Conservation (phyloP, 2,329 filamentous ascomycete species). For the Pyricularia sp. region DNA sequence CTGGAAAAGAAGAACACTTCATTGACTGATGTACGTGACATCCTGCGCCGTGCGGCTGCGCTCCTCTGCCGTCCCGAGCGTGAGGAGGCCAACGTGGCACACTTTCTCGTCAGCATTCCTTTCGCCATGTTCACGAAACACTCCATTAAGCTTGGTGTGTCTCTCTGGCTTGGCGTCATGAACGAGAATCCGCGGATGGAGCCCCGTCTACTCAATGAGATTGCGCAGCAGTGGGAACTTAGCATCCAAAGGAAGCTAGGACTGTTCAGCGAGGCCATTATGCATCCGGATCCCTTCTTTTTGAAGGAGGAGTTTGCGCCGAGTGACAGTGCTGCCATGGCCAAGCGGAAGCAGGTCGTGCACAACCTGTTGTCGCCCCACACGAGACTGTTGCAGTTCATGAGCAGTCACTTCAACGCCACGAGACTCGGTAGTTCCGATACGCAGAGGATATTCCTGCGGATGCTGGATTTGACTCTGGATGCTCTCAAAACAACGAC, state of each 20-base stretch:
- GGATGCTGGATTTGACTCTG: conserved; percentile 71
- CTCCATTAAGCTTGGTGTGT: conserved; percentile 90
- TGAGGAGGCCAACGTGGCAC: conserved; percentile 70
- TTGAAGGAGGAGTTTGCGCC: conserved; percentile 87
- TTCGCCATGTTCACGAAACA: conserved; percentile 91
- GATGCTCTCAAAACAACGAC: conserved; percentile 61
- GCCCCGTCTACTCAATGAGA: conserved; percentile 74
- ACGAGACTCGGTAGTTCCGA: conserved; percentile 78
- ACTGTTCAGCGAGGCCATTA: conserved; percentile 66
- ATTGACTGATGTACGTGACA: conserved; percentile 67
- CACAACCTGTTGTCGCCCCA: conserved; percentile 84
- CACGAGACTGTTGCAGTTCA: conserved; percentile 74
- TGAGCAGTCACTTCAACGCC: conserved; percentile 91
- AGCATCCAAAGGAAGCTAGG: conserved; percentile 71
- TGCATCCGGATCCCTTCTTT: conserved; percentile 77
- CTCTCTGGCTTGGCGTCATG: conserved; percentile 92
- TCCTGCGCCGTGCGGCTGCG: conserved; percentile 75
- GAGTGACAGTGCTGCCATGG: conserved; percentile 67
- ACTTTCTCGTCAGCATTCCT: conserved; percentile 84
- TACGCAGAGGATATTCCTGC: conserved; percentile 71
- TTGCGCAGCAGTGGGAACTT: conserved; percentile 83
- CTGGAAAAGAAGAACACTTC: conserved; percentile 60
- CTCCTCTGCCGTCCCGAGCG: conserved; percentile 70
- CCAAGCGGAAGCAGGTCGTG: conserved; percentile 66
- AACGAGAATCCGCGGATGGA: conserved; percentile 91